Percentiles rank a stretch among this genome's conserved stretches.
Conservation (phyloP, 108 stramenopile genomes). For the Ochromonas danica region DNA sequence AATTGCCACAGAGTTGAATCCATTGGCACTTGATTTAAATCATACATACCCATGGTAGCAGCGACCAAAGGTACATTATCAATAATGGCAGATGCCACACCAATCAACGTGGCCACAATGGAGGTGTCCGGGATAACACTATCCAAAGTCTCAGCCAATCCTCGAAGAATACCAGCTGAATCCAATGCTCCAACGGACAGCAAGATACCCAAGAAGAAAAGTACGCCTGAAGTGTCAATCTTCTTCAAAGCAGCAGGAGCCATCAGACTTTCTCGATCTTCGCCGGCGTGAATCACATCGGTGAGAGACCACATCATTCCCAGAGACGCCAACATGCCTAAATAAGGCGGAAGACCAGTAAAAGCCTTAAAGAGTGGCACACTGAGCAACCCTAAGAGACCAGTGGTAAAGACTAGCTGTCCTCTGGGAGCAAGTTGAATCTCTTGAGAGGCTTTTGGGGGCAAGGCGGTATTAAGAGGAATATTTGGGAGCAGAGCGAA, state of each 20-base stretch:
- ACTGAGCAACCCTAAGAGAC: conserved; percentile 71
- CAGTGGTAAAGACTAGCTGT: conserved; percentile 77
- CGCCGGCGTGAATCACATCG: conserved; percentile 85
- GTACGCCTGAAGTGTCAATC: conserved; percentile 80
- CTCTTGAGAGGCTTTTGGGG: not conserved
- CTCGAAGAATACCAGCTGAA: conserved; percentile 79
- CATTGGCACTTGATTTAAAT: conserved; percentile 73
- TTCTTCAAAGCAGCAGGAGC: conserved; percentile 66
- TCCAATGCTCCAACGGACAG: conserved; percentile 88
- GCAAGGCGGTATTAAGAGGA: not conserved
- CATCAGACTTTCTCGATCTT: conserved; percentile 69
- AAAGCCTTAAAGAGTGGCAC: conserved; percentile 83
- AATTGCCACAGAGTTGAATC: conserved; percentile 89
- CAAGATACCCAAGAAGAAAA: conserved; percentile 91
- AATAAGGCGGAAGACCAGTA: conserved; percentile 84
- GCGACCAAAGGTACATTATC: conserved; percentile 91
- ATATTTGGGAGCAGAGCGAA: conserved; percentile 62
- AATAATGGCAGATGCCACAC: conserved; percentile 80
- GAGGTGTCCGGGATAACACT: conserved; percentile 77
- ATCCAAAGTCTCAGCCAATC: conserved; percentile 77
- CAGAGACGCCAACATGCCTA: conserved; percentile 87
- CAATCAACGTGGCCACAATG: conserved; percentile 88
- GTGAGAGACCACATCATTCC: conserved; percentile 89
- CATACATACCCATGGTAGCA: conserved; percentile 92
- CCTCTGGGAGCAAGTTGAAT: conserved; percentile 69